Percentiles rank a stretch among this genome's conserved stretches.
Evolutionary conservation across 148 eudicot species (phyloP).

Genomic region (Vaccinium corymbosum): DNA sequence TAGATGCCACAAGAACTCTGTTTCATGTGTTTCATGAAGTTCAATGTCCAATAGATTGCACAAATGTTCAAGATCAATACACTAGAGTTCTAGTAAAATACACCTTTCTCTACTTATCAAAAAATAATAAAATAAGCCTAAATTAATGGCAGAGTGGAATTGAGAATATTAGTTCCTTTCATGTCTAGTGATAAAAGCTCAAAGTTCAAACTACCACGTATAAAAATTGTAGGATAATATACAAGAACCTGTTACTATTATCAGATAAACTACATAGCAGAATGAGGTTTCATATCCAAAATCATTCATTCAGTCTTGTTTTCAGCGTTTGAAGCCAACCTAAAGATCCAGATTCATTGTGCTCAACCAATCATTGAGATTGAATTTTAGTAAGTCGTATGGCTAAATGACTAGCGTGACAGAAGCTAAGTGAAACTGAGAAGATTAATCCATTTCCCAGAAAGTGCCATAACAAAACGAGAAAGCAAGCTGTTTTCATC

Average conservation of each 20-base stretch:
- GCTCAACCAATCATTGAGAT: not conserved
- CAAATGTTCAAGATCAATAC: not conserved
- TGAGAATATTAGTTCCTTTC: not conserved
- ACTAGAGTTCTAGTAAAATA: not conserved
- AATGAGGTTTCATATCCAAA: not conserved
- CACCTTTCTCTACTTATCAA: not conserved
- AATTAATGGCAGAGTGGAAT: not conserved
- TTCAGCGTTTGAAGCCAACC: not conserved
- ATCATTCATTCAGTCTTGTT: not conserved
- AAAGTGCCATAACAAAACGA: slow-evolving; percentile 1
- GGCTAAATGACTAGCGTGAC: not conserved
- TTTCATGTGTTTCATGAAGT: not conserved
- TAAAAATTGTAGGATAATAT: not conserved
- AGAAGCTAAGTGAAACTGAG: not conserved
- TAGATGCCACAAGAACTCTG: not conserved
- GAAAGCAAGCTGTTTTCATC: not conserved
- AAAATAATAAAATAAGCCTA: no score
- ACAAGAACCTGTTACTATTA: not conserved
- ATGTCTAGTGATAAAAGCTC: not conserved
- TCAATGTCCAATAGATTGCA: slow-evolving; percentile 1
- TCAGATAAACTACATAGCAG: not conserved
- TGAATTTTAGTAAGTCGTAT: not conserved
- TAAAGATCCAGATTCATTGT: not conserved
- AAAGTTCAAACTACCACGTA: not conserved
- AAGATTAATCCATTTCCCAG: not conserved